Evolutionary conservation across 805 yeast species (phyloP).

Genomic region (Suhomyces sp.): DNA sequence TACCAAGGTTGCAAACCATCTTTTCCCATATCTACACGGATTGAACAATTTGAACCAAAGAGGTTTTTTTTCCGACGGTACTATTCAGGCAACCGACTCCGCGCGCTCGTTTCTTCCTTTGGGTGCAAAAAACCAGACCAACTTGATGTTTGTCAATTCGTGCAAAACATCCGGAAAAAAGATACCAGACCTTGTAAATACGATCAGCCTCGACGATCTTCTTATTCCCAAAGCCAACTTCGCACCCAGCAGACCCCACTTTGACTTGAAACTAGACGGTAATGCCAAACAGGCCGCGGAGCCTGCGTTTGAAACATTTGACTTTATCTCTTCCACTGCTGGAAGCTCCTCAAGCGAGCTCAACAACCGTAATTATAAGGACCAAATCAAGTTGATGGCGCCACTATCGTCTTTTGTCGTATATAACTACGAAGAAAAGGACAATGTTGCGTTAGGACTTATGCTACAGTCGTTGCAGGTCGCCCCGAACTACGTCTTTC

Average conservation of each 20-base stretch:
- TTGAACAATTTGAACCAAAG: conserved; percentile 25
- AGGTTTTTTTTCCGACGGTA: conserved; percentile 20
- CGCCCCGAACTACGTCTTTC: conserved; percentile 14
- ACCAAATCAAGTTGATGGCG: conserved; percentile 31
- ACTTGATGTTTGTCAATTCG: conserved; percentile 13
- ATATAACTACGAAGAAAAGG: conserved; percentile 23
- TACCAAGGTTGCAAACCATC: neutral
- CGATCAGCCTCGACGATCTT: conserved; percentile 8
- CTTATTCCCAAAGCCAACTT: conserved; percentile 4
- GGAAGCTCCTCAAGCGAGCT: conserved; percentile 9
- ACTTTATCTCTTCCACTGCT: neutral
- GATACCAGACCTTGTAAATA: conserved; percentile 8
- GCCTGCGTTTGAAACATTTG: conserved; percentile 4
- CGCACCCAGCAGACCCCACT: neutral
- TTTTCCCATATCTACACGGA: conserved; percentile 39
- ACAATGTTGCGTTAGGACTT: conserved; percentile 8
- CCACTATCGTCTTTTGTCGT: conserved; percentile 31
- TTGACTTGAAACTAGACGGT: conserved; percentile 1
- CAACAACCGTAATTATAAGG: conserved; percentile 29
- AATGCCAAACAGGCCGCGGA: neutral
- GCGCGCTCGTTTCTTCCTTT: neutral
- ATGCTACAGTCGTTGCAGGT: conserved; percentile 18
- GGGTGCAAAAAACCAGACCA: conserved; percentile 5
- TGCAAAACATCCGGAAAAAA: neutral
- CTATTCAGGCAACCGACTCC: conserved; percentile 6